phyloP scores from a whole-genome alignment of 2,329 filamentous ascomycete species.

The Alternaria conjuncta region DNA sequence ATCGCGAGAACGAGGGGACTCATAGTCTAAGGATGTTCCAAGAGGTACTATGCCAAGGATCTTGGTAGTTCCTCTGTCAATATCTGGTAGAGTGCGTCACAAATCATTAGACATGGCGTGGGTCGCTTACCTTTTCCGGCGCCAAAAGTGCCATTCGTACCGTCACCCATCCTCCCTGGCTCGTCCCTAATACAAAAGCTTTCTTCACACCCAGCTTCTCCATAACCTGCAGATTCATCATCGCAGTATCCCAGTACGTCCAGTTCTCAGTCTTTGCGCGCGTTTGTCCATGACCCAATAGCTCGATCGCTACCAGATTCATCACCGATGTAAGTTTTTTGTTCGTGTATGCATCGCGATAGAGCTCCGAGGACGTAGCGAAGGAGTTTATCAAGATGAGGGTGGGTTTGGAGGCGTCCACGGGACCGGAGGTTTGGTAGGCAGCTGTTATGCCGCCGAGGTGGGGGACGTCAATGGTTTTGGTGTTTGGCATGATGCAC shows the following conservation, averaged over 20 bases:
- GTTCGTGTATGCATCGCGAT: conserved; percentile 50
- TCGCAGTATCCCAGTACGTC: conserved; percentile 63
- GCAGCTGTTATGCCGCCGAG: conserved; percentile 58
- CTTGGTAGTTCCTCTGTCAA: conserved; percentile 34
- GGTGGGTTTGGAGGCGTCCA: conserved; percentile 55
- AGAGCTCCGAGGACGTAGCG: conserved; percentile 57
- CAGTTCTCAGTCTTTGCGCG: conserved; percentile 53
- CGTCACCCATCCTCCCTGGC: conserved; percentile 62
- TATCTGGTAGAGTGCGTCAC: background rate
- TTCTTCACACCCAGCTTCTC: conserved; percentile 51
- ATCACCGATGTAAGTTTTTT: conserved; percentile 44
- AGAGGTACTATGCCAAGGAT: conserved; percentile 60
- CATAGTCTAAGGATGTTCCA: conserved; percentile 60
- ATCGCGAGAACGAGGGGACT: conserved; percentile 52
- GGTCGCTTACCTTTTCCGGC: conserved; percentile 49
- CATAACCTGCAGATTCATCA: conserved; percentile 53
- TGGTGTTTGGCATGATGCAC: conserved; percentile 39
- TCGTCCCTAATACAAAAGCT: conserved; percentile 58
- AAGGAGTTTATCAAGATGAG: conserved; percentile 60
- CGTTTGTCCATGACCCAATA: conserved; percentile 61
- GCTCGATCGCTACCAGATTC: conserved; percentile 62
- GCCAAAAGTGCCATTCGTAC: conserved; percentile 60
- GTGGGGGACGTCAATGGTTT: conserved; percentile 56
- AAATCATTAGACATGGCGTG: background rate
- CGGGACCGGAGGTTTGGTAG: conserved; percentile 53